Base-by-base conservation (phyloP, 345 rosid genomes). In the Tarenaya hassleriana region DNA sequence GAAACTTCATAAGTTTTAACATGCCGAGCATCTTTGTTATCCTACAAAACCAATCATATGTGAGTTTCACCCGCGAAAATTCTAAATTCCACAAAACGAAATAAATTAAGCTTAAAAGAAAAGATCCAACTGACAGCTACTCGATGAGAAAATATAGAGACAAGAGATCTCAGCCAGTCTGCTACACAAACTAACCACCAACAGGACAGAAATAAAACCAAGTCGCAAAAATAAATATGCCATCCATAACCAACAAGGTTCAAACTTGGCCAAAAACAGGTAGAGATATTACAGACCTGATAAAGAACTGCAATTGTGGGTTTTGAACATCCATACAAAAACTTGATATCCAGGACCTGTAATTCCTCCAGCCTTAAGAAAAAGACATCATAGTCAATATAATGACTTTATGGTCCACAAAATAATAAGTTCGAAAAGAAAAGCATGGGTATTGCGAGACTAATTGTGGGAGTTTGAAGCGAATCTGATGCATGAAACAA, bases 11-110 rank as follows among this genome's bases (percentile, higher is more conserved):
- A 94, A 13, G 99, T 94, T 72, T 88, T 94, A 54, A 86, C 83
- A 72, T 94, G 97, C 12, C 95, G 92, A 42, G 92, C 97, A 77
- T 88, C 99, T 80, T 88, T 94, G 55, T 94, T 94, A 66, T 88
- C 99, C 99, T 92, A 71, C 46, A 57, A 66, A 42, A 45, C 19
- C 47, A 55, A 48, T 3, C 42, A 67, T 49, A 53, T 1, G 46
- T 60, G 53, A 66, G 61, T 47, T 34, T 45, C 34, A 53, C 14
- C 6, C 4, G 10, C 24, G 6, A 52, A 43, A 15, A 12, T 33
- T 41, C 20, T 38, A 38, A 39, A 55, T 7, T 21, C 12, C 56
- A 41, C 59, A 46, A 47, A 50, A 24, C 21, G 11, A 16, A 52
- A 13, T 43, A 15, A 35, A 38, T 41, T 40, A 41, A 33, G 14